Evolutionary conservation across 225 moss, liverwort and hornwort genomes (phyloP).

Genomic region (Takakia lepidozioides): DNA sequence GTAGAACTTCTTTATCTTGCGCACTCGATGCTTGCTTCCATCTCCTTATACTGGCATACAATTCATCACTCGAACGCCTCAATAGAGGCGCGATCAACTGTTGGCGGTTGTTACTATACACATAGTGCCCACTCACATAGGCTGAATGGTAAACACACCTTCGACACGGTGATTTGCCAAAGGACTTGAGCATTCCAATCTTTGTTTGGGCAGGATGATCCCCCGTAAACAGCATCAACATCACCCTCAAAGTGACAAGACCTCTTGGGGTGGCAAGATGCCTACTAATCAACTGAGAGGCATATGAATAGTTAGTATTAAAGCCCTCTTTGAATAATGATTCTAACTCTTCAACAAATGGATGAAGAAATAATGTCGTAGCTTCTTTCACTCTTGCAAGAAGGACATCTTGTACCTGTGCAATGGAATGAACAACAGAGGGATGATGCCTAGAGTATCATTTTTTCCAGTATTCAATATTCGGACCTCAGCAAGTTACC

Average conservation of each 20-base stretch:
- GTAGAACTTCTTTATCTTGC: not conserved
- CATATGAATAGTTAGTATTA: not conserved
- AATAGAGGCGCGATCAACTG: not conserved
- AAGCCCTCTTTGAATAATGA: not conserved
- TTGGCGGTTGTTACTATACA: not conserved
- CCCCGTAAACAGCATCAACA: not conserved
- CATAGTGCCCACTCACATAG: not conserved
- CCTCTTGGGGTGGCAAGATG: not conserved
- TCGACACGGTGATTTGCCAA: not conserved
- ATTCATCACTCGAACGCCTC: not conserved
- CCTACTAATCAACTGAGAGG: not conserved
- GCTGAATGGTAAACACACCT: not conserved
- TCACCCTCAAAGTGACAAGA: not conserved
- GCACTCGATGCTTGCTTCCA: not conserved
- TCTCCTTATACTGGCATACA: not conserved
- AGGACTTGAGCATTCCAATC: not conserved
- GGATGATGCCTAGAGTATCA: not conserved
- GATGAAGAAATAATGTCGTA: not conserved
- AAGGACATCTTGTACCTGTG: not conserved
- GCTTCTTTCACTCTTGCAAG: not conserved
- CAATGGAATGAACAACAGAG: not conserved
- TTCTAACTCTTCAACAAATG: not conserved
- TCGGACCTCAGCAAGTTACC: too few relatives aligned
- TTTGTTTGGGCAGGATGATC: not conserved
- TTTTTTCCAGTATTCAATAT: too few relatives aligned